Evolutionary conservation across 192 early-diverging fungal genomes (phyloP).

Genomic region (Chytriomyces hyalinus): DNA sequence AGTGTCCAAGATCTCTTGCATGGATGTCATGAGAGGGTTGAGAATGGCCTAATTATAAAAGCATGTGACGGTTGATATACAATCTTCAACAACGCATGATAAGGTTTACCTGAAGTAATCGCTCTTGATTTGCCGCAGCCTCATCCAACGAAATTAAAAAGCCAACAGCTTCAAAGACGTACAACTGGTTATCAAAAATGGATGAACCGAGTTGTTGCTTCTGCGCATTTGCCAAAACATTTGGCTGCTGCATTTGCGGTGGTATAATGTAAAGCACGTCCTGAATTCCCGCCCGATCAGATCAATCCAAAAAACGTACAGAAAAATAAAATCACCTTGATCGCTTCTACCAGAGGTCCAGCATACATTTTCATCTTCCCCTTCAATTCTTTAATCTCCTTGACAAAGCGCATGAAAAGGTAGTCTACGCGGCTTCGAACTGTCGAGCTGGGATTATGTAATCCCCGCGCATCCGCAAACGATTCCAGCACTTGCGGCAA

Average conservation of each 20-base stretch:
- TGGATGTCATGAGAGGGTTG: slow-evolving; percentile 75
- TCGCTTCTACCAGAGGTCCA: slow-evolving; percentile 34
- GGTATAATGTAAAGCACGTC: slow-evolving; percentile 74
- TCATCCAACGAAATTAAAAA: slow-evolving; percentile 81
- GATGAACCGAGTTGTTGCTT: slow-evolving; percentile 57
- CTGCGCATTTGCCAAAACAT: slow-evolving; percentile 49
- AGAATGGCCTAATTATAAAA: slow-evolving; percentile 67
- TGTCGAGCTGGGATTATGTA: slow-evolving; percentile 68
- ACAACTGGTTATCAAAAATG: slow-evolving; percentile 81
- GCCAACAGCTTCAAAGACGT: slow-evolving; percentile 92
- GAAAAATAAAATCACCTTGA: slow-evolving; percentile 41
- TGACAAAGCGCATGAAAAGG: slow-evolving; percentile 83
- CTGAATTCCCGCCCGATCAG: slow-evolving; percentile 4
- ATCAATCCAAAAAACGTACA: neutral
- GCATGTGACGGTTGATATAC: neutral
- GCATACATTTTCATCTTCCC: slow-evolving; percentile 20
- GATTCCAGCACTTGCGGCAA: slow-evolving; percentile 72
- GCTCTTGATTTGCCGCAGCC: slow-evolving; percentile 71
- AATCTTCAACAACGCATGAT: neutral
- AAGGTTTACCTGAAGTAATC: slow-evolving; percentile 53
- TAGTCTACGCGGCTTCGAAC: slow-evolving; percentile 86
- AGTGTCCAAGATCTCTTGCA: slow-evolving; percentile 74
- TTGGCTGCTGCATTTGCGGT: slow-evolving; percentile 51
- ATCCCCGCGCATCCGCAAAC: slow-evolving; percentile 73
- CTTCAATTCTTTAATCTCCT: slow-evolving; percentile 48